Base-by-base conservation (phyloP, 345 rosid genomes). In the Citrus sp. region DNA sequence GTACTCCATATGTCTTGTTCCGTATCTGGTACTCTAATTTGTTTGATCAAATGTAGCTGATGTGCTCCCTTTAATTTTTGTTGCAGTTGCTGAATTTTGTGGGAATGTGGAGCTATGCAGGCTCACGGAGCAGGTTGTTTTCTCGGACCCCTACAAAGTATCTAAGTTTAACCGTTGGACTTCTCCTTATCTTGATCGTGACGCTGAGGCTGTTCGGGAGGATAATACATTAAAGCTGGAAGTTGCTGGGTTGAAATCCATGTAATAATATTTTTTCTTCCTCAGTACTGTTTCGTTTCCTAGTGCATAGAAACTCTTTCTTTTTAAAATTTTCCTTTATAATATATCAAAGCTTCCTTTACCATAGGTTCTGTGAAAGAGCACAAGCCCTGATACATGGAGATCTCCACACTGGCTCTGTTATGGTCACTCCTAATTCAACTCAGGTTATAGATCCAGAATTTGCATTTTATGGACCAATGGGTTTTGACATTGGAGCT, bases 361-460 rank as follows among this genome's bases (percentile, higher is more conserved):
- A 73, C 10, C 64, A 12, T 77, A 95, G 99, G 94, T 95, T 95
- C 87, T 92, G 99, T 83, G 99, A 96, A 83, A 91, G 94, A 84
- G 84, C 98, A 1, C 99, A 96, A 83, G 97, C 99, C 49, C 79
- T 96, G 67, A 72, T 96, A 80, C 98, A 94, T 73, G 98, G 98
- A 79, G 99, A 96, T 90, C 98, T 96, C 67, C 99, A 94, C 82
- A 96, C 99, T 32, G 86, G 97, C 56, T 96, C 98, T 9, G 80
- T 96, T 75, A 96, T 96, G 99, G 99, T 94, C 77, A 94, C 98
- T 28, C 81, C 28, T 40, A 91, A 85, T 65, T 96, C 99, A 9
- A 96, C 98, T 49, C 98, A 91, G 80, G 94, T 94, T 74, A 92
- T 94, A 80, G 98, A 94, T 86, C 94, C 99, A 18, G 98, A 96